Evolutionary conservation across 2,329 filamentous ascomycete genomes (phyloP), one percentile per base, ranked within the genome.

Genomic region (Fusarium sarcochroum): DNA sequence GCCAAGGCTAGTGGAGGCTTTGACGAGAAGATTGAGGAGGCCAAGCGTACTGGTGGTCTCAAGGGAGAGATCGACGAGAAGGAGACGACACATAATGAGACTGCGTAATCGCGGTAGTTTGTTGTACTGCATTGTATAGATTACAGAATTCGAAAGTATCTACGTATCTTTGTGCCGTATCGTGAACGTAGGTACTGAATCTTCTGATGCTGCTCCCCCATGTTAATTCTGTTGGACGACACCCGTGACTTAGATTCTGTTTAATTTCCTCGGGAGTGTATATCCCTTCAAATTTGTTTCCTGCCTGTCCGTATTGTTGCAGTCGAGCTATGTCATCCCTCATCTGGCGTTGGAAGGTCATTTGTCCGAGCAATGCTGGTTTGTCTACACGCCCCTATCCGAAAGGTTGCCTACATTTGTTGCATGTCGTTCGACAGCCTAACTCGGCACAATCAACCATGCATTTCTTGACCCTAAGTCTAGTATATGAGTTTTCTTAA

Each of bases 71-170:
- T 60, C n/a, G 70, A 70, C 5, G 70, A 60, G 13, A 56, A 66
- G 13, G 63, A 59, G 38, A 14, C 61, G 1, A 62, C 65, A 15
- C 72, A 74, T 9, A 15, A 62, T 1, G 72, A 74, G 63, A 68
- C 61, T 40, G 72, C 58, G 10, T 70, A 42, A 42, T 11, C n/a
- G 23, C 27, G 8, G 3, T 8, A 5, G 13, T 23, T 10, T 58
- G 34, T 20, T 34, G 9, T 41, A 35, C 11, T n/a, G 15, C n/a
- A 64, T n/a, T 44, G 7, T 42, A 20, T 21, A 13, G 27, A 5
- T 35, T 25, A 13, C 13, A 34, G 1, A 45, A 25, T 35, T 35
- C 25, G 17, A 6, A 50, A 7, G 52, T 37, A 47, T 14, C 27
- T 27, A 25, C 1, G 4, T 15, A 14, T 21, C 30, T 35, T 10